phyloP scores from a whole-genome alignment of 2,329 filamentous ascomycete species.

The Fusarium burgessii region DNA sequence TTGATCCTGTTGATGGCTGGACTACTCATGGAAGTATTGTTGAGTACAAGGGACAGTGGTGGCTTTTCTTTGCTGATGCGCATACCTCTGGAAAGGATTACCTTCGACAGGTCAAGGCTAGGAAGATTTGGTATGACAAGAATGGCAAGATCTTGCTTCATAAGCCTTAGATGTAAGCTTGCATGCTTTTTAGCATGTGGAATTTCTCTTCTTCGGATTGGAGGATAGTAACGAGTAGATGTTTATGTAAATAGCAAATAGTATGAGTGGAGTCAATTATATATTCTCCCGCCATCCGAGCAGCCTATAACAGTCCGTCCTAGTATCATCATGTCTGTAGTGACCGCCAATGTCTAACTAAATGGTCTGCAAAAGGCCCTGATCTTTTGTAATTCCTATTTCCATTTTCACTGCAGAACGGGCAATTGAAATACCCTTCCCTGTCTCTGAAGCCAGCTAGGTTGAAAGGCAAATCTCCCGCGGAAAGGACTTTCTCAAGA shows the following conservation, averaged over 20 bases:
- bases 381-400: conserved; percentile 1
- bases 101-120: conserved; percentile 19
- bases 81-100: conserved; percentile 15
- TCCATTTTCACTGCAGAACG: not conserved
- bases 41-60: conserved; percentile 19
- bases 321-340: not conserved
- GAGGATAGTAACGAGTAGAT: not conserved
- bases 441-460: not conserved
- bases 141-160: conserved; percentile 15
- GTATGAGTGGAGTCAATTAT: not conserved
- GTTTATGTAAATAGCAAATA: not conserved
- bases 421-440: not conserved
- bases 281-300: not conserved
- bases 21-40: conserved; percentile 27
- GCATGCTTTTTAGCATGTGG: not conserved
- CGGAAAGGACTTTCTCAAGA: not conserved
- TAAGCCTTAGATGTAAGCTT: not conserved
- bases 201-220: not conserved
- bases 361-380: not conserved
- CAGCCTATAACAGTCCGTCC: not conserved
- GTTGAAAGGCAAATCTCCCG: not conserved
- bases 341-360: not conserved
- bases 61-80: conserved; percentile 23
- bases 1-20: conserved; percentile 19
- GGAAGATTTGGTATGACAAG: conserved; percentile 27